Evolutionary conservation across 2,329 filamentous ascomycete genomes (phyloP).

Genomic region (Venturia aucupariae): DNA sequence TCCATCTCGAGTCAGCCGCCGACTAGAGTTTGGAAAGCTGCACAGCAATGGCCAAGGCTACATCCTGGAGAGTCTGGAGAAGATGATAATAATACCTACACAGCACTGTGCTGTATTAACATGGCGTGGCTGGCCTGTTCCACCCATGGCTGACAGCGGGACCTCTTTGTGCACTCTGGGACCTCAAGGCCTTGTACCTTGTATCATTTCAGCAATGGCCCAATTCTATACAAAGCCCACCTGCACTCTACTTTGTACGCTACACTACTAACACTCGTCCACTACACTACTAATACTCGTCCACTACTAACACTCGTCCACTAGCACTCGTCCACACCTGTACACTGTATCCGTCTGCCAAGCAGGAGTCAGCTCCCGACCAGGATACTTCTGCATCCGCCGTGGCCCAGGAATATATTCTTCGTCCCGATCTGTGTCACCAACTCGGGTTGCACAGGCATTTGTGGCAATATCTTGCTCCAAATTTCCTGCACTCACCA

Average conservation of each 20-base stretch:
- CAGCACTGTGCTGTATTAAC: too few relatives aligned
- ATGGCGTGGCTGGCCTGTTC: not conserved
- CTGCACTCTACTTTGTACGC: too few relatives aligned
- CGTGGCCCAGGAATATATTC: not conserved
- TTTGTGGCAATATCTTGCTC: not conserved
- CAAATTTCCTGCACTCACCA: not conserved
- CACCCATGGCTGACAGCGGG: slow-evolving; percentile 4
- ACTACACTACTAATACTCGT: too few relatives aligned
- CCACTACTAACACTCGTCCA: too few relatives aligned
- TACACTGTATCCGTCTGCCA: not conserved
- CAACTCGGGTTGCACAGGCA: not conserved
- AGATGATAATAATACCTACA: too few relatives aligned
- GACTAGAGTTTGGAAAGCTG: not conserved
- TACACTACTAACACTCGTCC: too few relatives aligned
- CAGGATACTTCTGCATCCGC: not conserved
- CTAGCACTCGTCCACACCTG: not conserved
- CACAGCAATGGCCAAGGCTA: not conserved
- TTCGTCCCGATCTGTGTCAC: slow-evolving; percentile 6
- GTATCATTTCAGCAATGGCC: not conserved
- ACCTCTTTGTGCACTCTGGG: not conserved
- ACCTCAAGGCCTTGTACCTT: not conserved
- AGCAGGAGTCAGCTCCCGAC: not conserved
- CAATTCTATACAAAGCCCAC: not conserved
- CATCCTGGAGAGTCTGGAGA: not conserved
- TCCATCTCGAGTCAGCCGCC: too few relatives aligned